Percentiles rank a stretch among this genome's conserved stretches.
Evolutionary conservation across 2,329 filamentous ascomycete genomes (phyloP).

Genomic region (Fusarium camptoceras): DNA sequence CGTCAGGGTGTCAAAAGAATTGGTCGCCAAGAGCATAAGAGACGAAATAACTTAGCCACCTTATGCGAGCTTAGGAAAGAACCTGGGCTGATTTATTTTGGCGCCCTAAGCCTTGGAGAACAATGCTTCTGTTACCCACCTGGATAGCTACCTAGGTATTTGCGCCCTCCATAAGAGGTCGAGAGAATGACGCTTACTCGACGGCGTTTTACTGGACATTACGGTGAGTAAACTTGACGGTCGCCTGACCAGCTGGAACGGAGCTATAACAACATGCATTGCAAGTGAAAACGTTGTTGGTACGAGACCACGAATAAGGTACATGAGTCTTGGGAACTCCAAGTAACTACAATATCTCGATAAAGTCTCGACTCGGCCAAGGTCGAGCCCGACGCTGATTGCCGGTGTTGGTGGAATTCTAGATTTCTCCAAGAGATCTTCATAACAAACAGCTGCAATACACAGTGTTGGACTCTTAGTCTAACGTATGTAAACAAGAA

Average conservation of each 20-base stretch:
- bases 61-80: too few relatives aligned
- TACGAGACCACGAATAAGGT: neutral
- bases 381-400: neutral
- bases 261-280: slow-evolving; percentile 27
- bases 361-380: neutral
- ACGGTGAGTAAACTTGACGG: slow-evolving; percentile 27
- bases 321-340: neutral
- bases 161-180: slow-evolving; percentile 41
- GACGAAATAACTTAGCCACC: too few relatives aligned
- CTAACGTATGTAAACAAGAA: slow-evolving; percentile 3
- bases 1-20: too few relatives aligned
- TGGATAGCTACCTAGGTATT: slow-evolving; percentile 2
- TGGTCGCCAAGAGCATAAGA: too few relatives aligned
- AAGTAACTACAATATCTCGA: neutral
- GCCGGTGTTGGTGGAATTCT: neutral
- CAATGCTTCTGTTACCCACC: too few relatives aligned
- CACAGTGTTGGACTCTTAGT: neutral
- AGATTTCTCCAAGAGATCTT: neutral
- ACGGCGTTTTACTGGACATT: slow-evolving; percentile 42
- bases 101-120: too few relatives aligned
- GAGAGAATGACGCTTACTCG: slow-evolving; percentile 48
- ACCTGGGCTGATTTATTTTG: too few relatives aligned
- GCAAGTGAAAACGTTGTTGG: slow-evolving; percentile 19
- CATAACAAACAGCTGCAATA: neutral
- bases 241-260: slow-evolving; percentile 38